Evolutionary conservation across 306 rosid species (phyloP), one percentile per base, ranked within the genome.

Genomic region (Quercus variabilis): DNA sequence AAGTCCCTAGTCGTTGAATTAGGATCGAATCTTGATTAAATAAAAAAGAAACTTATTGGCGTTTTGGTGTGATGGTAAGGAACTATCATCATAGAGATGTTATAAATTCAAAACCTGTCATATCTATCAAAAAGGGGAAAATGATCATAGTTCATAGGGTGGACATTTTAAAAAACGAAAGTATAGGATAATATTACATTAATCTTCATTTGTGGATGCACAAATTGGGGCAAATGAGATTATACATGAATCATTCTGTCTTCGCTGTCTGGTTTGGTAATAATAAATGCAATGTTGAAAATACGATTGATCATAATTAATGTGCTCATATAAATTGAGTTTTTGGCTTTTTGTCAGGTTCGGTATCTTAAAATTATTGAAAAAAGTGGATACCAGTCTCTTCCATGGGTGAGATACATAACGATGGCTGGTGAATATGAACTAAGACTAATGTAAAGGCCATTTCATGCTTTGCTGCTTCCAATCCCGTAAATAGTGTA

Each of bases 331-430:
- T 49, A 73, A 54, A 79, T 59, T 49, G 54, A 13, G 5, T 46
- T 21, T 76, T 25, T 74, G 80, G 77, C 54, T 49, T 10, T 77
- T 83, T 79, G 79, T 82, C 78, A 92, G 97, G 97, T 94, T 81
- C 94, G 98, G 65, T 94, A 94, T 84, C 81, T 94, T 91, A 94
- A 94, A 93, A 90, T 94, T 75, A 94, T 94, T 79, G 98, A 94
- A 86, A 94, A 94, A 88, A 94, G 98, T 75, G 98, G 97, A 71
- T 92, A 94, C 87, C 98, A 94, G 78, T 95, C 98, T 79, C 98
- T 94, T 83, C 98, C 98, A 38, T 94, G 98, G 98, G 98, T 94
- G 90, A 91, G 98, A 88, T 94, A 94, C 92, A 94, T 94, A 78
- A 94, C 98, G 74, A 94, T 94, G 98, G 98, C 94, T 3, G 98